Base-by-base conservation (phyloP, 106 monocot species). In the Platanthera guangdongensis region DNA sequence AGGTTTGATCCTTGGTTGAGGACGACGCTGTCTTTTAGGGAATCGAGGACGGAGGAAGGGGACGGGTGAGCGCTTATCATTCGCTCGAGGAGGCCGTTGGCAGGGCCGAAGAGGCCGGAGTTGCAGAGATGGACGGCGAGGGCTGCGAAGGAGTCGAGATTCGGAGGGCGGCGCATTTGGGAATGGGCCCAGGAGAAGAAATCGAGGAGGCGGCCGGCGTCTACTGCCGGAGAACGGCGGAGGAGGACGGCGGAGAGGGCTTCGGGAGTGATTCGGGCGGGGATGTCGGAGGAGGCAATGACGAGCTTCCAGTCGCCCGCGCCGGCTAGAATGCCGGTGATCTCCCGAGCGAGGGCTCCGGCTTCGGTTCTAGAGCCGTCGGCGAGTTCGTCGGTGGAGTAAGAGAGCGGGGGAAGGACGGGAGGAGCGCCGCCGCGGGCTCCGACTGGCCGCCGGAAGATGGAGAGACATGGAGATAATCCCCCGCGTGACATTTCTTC, bases 151-250 rank as follows among this genome's bases (percentile, higher is more conserved):
- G 92, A 86, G 6, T 80, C 83, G 13, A 82, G 47, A 5, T 39
- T 73, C 4, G 81, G 90, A 12, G 83, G 82, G 14, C 48, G 49
- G 12, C 69, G 76, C 50, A 86, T 77, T 21, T 79, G 78, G 45
- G 81, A 75, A 8, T 67, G 51, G 5, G 95, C 86, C 88, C 88
- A 92, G 30, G 88, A 74, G 82, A 95, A 88, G 88, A 95, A 90
- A 47, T 90, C 85, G 0, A 90, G 49, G 64, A 90, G 84, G 30
- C 80, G 78, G 18, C 76, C 74, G 21, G 81, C 81, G 50, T 83
- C 76, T 47, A 76, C 46, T 21, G 9, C 13, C 3, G 19, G 46
- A 10, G 10, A 19, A 51, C n/a, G 69, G 50, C 13, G 57, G 4
- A 25, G 52, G 9, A 81, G 69, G 70, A 80, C 28, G 57, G 68